phyloP scores from a whole-genome alignment of 495 filamentous ascomycete genomes.

The Neurospora tetraspora region DNA sequence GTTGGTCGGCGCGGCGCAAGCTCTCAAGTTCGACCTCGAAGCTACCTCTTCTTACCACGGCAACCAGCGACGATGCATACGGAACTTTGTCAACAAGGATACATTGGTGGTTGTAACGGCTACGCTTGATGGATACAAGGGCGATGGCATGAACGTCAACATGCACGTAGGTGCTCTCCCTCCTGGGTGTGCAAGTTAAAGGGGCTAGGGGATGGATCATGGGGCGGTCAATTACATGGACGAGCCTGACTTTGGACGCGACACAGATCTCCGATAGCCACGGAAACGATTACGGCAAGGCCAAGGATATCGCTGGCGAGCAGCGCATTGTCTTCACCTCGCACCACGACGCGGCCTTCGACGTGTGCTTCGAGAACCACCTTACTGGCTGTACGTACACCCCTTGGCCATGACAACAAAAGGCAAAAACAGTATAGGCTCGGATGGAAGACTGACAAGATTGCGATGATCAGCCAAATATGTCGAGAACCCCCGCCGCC shows the following conservation, averaged over 20 bases:
- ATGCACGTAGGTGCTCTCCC: slow-evolving; percentile 67
- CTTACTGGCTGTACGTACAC: slow-evolving; percentile 53
- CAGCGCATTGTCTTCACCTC: slow-evolving; percentile 89
- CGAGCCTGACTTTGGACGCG: neutral
- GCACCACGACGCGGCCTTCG: slow-evolving; percentile 88
- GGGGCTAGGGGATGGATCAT: neutral
- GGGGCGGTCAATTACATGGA: neutral
- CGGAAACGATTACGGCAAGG: slow-evolving; percentile 87
- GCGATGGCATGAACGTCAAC: slow-evolving; percentile 88
- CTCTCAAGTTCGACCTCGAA: slow-evolving; percentile 87
- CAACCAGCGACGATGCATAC: slow-evolving; percentile 70
- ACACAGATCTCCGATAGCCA: slow-evolving; percentile 86
- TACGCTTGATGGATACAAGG: slow-evolving; percentile 70
- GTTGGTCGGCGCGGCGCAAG: slow-evolving; percentile 52
- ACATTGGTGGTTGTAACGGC: slow-evolving; percentile 98
- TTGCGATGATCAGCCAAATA: slow-evolving; percentile 21
- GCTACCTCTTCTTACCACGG: slow-evolving; percentile 53
- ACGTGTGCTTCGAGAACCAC: slow-evolving; percentile 93
- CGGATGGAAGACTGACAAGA: slow-evolving; percentile 6
- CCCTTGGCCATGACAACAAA: neutral
- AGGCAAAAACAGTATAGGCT: neutral
- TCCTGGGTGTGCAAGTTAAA: neutral
- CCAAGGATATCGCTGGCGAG: slow-evolving; percentile 87
- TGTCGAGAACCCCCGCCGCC: slow-evolving; percentile 53
- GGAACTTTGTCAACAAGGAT: slow-evolving; percentile 90